Percentiles rank a stretch among this genome's conserved stretches.
Evolutionary conservation across 2,329 filamentous ascomycete species (phyloP).

Genomic region (Tolypocladium nubicola): DNA sequence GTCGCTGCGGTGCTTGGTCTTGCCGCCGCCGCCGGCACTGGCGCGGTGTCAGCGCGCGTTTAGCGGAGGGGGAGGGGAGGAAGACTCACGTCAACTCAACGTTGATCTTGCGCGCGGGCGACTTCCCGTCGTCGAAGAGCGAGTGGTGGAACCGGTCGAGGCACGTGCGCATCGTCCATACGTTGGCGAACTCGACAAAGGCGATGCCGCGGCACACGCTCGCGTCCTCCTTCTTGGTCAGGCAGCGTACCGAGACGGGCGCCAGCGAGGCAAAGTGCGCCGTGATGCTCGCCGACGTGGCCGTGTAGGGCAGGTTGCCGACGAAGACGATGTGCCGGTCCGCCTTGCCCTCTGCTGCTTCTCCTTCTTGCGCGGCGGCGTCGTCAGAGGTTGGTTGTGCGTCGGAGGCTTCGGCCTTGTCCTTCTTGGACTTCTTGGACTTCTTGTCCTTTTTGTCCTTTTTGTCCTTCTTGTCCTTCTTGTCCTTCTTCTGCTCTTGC

Average conservation of each 20-base stretch:
- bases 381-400: neutral
- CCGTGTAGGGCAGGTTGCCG: slow-evolving; percentile 81
- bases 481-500: slow-evolving; percentile 19
- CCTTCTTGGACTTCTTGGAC: neutral
- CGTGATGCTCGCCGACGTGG: slow-evolving; percentile 57
- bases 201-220: slow-evolving; percentile 63
- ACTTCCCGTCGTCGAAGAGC: slow-evolving; percentile 50
- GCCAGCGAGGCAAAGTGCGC: slow-evolving; percentile 68
- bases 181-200: slow-evolving; percentile 81
- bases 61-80: neutral
- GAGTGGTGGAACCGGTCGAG: slow-evolving; percentile 85
- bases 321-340: slow-evolving; percentile 22
- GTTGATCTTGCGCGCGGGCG: slow-evolving; percentile 66
- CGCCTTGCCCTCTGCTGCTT: slow-evolving; percentile 6
- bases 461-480: neutral
- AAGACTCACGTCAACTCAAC: slow-evolving; percentile 72
- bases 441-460: slow-evolving; percentile 8
- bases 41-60: neutral
- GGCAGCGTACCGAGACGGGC: slow-evolving; percentile 45
- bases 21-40: slow-evolving; percentile 77
- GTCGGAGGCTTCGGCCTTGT: neutral
- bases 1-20: slow-evolving; percentile 57
- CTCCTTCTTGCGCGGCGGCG: neutral
- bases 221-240: slow-evolving; percentile 54
- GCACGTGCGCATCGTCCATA: slow-evolving; percentile 86